Percentiles rank a stretch among this genome's conserved stretches.
phyloP scores from a whole-genome alignment of 108 stramenopile genomes.

The Pseudonitzschia pungens region DNA sequence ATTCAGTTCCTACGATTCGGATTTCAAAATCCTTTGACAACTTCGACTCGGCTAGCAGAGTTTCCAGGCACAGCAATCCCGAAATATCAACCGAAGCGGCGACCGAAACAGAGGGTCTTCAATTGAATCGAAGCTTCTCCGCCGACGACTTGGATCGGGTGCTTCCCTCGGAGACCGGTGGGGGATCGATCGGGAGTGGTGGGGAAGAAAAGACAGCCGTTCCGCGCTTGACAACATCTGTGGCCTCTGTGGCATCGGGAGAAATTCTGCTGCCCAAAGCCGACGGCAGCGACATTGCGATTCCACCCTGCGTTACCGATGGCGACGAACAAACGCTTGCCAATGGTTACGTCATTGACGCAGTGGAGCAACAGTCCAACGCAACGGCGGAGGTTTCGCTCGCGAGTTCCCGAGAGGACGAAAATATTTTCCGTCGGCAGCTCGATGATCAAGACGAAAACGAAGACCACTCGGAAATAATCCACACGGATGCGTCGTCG shows the following conservation, averaged over 20 bases:
- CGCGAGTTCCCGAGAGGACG: neutral
- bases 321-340: neutral
- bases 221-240: neutral
- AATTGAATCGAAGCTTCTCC: conserved; percentile 5
- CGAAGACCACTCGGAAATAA: neutral
- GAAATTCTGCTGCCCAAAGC: neutral
- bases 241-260: neutral
- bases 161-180: neutral
- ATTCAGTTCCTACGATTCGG: neutral
- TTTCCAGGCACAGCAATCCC: neutral
- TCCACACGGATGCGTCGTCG: neutral
- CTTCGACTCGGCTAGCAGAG: neutral
- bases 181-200: neutral
- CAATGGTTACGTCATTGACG: neutral
- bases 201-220: neutral
- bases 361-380: neutral
- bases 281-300: neutral
- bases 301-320: neutral
- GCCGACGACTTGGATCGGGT: neutral
- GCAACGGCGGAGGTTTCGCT: neutral
- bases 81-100: neutral
- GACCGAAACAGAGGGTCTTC: neutral
- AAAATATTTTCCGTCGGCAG: neutral
- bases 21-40: neutral
- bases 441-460: no score